Base-by-base conservation (phyloP, 2,329 filamentous ascomycete genomes). In the Fusarium metavorans region DNA sequence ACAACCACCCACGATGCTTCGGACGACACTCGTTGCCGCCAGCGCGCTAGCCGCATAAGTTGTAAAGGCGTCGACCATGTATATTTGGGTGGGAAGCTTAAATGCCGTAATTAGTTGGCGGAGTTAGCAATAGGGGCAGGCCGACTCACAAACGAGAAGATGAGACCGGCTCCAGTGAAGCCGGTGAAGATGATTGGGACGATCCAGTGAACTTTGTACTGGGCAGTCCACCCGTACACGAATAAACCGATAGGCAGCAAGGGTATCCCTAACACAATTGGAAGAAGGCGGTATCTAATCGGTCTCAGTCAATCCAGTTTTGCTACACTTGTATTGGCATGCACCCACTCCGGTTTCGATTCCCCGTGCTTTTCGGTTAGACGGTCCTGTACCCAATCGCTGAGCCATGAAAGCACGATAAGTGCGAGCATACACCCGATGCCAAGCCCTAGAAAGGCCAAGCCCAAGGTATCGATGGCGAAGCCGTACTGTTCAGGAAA, bases 131-230 rank as follows among this genome's bases (percentile, higher is more conserved):
- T 8, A 2, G 5, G 3, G 16, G 6, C 9, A 3, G 6, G 4
- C 4, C 2, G 8, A 5, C 66, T 39, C 30, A 69, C 66, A 65
- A 70, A 70, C 2, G 66, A 70, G 43, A 70, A 69, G 25, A 70
- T 70, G 1, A 65, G 34, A 1, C 68, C 68, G 2, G 68, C 66
- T 10, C 43, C 66, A 2, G 66, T 65, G 7, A 70, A 58, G 4
- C 67, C 68, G 2, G 67, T 71, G 8, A 70, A 71, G 11, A 71
- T 66, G 2, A 71, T 70, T 1, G 68, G 67, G 2, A 71, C 61
- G 18, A 71, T 70, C 61, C 54, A 70, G 37, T 70, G 68, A 6
- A 70, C 52, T 18, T 71, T 43, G 25, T 66, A 60, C 32, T 70
- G 37, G 1, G 39, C 54, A 2, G 67, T 70, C 67, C 68, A 71